These are phyloP conservation scores for Geranomyces variabilis DNA, from an alignment of 192 early-diverging fungal species.

Conservation along the genomic window DNA sequence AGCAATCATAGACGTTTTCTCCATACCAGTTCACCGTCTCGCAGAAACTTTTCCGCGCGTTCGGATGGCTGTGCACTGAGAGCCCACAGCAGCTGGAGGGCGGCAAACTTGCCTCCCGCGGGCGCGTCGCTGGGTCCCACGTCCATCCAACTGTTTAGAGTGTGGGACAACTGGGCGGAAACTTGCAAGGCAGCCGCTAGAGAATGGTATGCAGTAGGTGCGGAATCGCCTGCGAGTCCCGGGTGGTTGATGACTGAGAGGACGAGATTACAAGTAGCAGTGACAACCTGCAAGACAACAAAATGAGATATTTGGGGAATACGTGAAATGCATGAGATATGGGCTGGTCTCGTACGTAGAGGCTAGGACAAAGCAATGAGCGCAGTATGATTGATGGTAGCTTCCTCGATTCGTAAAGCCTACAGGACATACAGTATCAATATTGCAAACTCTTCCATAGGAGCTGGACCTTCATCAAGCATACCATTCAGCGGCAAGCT, in stretches of 20 bases:
- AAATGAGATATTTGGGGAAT: no score
- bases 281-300: slow-evolving; percentile 4
- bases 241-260: slow-evolving; percentile 17
- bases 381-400: slow-evolving; percentile 9
- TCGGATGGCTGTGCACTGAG: background rate
- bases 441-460: background rate
- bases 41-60: slow-evolving; percentile 2
- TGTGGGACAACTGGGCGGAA: background rate
- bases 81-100: slow-evolving; percentile 21
- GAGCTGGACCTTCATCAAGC: background rate
- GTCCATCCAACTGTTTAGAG: background rate
- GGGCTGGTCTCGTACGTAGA: slow-evolving; percentile 7
- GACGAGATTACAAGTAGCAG: slow-evolving; percentile 10
- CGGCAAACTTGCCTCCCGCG: slow-evolving; percentile 2
- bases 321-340: background rate
- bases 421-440: background rate
- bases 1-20: no score
- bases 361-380: slow-evolving; percentile 7
- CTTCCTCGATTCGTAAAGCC: background rate
- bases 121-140: background rate
- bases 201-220: background rate
- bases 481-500: slow-evolving; percentile 22
- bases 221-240: background rate
- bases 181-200: background rate
- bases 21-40: slow-evolving; percentile 16